Evolutionary conservation across 2,329 filamentous ascomycete species (phyloP), one percentile per base, ranked within the genome.

Genomic region (Aureobasidium vineae): DNA sequence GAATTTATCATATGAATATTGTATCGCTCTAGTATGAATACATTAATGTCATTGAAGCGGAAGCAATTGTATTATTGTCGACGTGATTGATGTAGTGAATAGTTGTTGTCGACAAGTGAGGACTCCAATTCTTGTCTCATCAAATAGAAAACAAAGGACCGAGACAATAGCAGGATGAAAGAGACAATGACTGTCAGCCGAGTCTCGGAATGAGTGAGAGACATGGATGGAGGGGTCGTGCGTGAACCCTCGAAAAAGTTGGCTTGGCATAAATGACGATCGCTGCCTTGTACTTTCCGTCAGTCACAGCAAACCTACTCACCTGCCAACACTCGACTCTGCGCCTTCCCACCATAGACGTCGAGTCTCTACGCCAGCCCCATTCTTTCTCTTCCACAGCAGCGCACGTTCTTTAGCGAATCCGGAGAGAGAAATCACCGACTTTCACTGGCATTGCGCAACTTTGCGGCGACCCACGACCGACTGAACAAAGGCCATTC

Each of bases 401-500:
- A 10, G n/a, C 15, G n/a, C 43, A 31, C 31, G 2, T 45, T 50
- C 38, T 49, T 43, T 36, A 28, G 10, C 21, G 19, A 45, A 1
- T 16, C 8, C 49, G 8, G 16, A 6, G 43, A 49, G 28, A 61
- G 28, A 26, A 16, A 21, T 19, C 26, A n/a, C 28, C 57, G 28
- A 61, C 57, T 23, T 49, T 47, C 41, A 28, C 41, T 36, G n/a
- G 43, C 41, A 26, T 26, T 19, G 57, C 57, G 26, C 57, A 21
- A 61, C 45, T 45, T 41, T 50, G 43, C 43, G 28, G 59, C 45
- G n/a, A 21, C 10, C 16, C 33, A 52, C 36, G 13, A 23, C 31
- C 57, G n/a, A 63, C 33, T n/a, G 49, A 64, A 64, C 61, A 64
- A 64, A 64, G 61, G 16, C n/a, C 45, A 49, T 45, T 43, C n/a